Percentiles rank a stretch among this genome's conserved stretches.
Evolutionary conservation across 129 eudicot species (phyloP).

Genomic region (Lactuca saligna): DNA sequence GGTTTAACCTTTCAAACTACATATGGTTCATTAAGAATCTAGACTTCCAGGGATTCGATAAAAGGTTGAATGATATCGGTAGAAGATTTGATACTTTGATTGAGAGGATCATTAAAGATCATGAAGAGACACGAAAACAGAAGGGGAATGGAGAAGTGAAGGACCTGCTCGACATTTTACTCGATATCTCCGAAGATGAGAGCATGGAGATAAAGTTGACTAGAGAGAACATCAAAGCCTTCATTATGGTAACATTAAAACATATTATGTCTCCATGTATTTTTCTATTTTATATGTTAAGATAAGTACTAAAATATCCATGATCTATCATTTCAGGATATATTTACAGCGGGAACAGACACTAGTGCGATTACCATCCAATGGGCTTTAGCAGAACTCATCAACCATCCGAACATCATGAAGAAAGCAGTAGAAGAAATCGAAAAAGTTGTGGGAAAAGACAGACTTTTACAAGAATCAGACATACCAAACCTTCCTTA

Average conservation of each 20-base stretch:
- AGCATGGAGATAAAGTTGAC: slow-evolving; percentile 37
- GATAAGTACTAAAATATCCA: too few relatives aligned
- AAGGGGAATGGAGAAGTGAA: slow-evolving; percentile 16
- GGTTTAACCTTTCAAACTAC: slow-evolving; percentile 26
- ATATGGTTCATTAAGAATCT: slow-evolving; percentile 34
- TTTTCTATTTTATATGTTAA: too few relatives aligned
- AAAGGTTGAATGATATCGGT: slow-evolving; percentile 17
- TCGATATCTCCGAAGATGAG: slow-evolving; percentile 30
- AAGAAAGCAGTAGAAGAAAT: slow-evolving; percentile 35
- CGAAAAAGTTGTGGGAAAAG: slow-evolving; percentile 7
- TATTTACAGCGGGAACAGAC: slow-evolving; percentile 38
- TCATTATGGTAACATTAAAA: slow-evolving; percentile 28
- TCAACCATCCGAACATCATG: slow-evolving; percentile 31
- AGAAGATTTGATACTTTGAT: slow-evolving; percentile 32
- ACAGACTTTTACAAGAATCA: slow-evolving; percentile 33
- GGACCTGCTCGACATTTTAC: slow-evolving; percentile 34
- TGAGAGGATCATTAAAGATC: slow-evolving; percentile 36
- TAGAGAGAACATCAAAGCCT: slow-evolving; percentile 34
- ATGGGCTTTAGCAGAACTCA: slow-evolving; percentile 40
- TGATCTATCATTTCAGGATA: slow-evolving; percentile 13
- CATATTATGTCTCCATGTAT: too few relatives aligned
- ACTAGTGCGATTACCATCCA: slow-evolving; percentile 16
- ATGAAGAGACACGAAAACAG: slow-evolving; percentile 17
- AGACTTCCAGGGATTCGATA: slow-evolving; percentile 40
- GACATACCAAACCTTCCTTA: slow-evolving; percentile 35